A percentile compares a stretch with the other conserved stretches of the same genome.
phyloP scores from a whole-genome alignment of 352 stramenopile species.

The Blastocystis sp. region DNA sequence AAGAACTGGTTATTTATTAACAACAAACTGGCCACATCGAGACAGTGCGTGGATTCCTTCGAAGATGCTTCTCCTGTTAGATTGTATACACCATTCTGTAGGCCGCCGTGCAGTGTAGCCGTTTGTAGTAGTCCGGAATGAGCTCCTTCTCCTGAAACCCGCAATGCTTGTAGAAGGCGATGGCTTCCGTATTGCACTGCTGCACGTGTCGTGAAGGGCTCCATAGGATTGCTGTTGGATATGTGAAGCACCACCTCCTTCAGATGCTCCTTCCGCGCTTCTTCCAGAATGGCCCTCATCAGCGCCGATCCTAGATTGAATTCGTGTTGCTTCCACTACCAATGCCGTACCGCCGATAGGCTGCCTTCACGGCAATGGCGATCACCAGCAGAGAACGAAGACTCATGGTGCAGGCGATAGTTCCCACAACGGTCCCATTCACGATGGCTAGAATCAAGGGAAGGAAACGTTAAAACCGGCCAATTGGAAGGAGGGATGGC shows the following conservation, averaged over 20 bases:
- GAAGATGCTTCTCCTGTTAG: constrained; percentile 49
- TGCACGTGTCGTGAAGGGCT: constrained; percentile 31
- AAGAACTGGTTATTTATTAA: constrained; percentile 69
- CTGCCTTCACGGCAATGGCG: constrained; percentile 46
- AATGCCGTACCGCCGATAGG: constrained; percentile 40
- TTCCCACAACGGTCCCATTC: background rate
- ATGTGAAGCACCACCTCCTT: constrained; percentile 24
- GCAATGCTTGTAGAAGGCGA: constrained; percentile 14
- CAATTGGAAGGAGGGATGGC: constrained; percentile 17
- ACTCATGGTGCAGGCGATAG: background rate
- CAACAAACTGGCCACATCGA: constrained; percentile 52
- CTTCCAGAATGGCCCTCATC: background rate
- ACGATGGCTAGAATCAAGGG: constrained; percentile 6
- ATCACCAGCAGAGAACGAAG: background rate
- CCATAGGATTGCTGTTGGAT: background rate
- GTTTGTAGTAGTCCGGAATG: constrained; percentile 26
- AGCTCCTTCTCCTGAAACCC: constrained; percentile 11
- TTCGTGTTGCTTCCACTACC: background rate
- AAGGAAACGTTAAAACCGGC: background rate
- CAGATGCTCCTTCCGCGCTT: background rate
- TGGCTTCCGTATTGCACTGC: constrained; percentile 3
- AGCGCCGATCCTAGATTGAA: background rate
- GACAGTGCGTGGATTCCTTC: constrained; percentile 60
- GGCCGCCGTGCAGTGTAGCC: background rate
- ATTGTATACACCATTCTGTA: constrained; percentile 45